Evolutionary conservation across 257 asterid genomes (phyloP).

Genomic region (Craterostigma plantagineum): DNA sequence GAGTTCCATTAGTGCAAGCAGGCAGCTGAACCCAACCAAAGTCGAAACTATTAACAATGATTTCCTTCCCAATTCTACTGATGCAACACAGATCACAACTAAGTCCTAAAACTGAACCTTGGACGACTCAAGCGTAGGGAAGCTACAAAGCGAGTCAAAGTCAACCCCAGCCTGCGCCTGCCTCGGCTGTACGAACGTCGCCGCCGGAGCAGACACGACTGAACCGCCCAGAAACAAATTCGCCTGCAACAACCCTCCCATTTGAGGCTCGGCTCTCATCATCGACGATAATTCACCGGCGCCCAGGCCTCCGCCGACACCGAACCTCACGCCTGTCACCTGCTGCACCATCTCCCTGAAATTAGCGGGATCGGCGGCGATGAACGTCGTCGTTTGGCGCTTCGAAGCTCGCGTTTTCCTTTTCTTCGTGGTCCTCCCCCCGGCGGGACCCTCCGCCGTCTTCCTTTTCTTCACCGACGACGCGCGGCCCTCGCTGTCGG

Average conservation of each 20-base stretch:
- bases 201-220: slow-evolving; percentile 8
- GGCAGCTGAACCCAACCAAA: no score
- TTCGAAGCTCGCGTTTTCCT: slow-evolving; percentile 63
- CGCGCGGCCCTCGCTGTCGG: no score
- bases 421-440: slow-evolving; percentile 37
- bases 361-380: slow-evolving; percentile 29
- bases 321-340: slow-evolving; percentile 26
- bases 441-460: slow-evolving; percentile 11
- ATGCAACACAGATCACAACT: no score
- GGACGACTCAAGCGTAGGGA: slow-evolving; percentile 49
- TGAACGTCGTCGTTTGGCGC: slow-evolving; percentile 29
- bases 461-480: no score
- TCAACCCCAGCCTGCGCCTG: slow-evolving; percentile 11
- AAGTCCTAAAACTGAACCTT: slow-evolving; percentile 6
- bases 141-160: slow-evolving; percentile 23
- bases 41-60: no score
- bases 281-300: slow-evolving; percentile 10
- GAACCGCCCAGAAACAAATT: slow-evolving; percentile 13
- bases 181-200: slow-evolving; percentile 9
- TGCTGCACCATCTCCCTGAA: slow-evolving; percentile 45
- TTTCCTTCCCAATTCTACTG: no score
- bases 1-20: no score
- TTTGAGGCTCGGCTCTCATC: slow-evolving; percentile 2
- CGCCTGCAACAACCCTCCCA: slow-evolving; percentile 12
- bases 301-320: slow-evolving; percentile 4